Evolutionary conservation across 2,329 filamentous ascomycete genomes (phyloP).

Genomic region (Phaeomoniella chlamydospora): DNA sequence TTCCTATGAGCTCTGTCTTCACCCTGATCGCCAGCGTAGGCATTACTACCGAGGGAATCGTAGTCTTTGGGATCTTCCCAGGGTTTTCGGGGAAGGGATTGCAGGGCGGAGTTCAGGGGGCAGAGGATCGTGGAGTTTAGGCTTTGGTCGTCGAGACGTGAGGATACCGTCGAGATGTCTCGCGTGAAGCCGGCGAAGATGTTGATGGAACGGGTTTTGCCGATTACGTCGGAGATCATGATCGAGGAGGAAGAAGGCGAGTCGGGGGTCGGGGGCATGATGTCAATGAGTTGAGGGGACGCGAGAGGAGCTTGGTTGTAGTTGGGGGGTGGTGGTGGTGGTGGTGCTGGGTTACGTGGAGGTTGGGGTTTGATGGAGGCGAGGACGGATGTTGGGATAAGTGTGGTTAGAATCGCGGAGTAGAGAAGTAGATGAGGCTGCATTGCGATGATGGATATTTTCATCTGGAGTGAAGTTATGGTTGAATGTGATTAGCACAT

Average conservation of each 20-base stretch:
- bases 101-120: slow-evolving; percentile 71
- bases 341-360: not conserved
- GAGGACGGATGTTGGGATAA: not conserved
- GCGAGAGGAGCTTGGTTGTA: not conserved
- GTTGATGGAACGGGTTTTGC: slow-evolving; percentile 62
- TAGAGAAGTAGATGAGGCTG: not conserved
- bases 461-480: too few species aligned
- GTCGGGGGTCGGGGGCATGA: not conserved
- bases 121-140: slow-evolving; percentile 75
- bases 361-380: not conserved
- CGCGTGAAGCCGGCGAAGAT: slow-evolving; percentile 73
- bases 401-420: not conserved
- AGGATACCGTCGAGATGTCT: slow-evolving; percentile 54
- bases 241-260: slow-evolving; percentile 17
- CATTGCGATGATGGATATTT: not conserved
- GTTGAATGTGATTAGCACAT: too few species aligned
- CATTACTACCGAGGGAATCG: slow-evolving; percentile 44
- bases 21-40: slow-evolving; percentile 63
- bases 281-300: too few species aligned
- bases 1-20: slow-evolving; percentile 65
- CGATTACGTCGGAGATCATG: slow-evolving; percentile 72
- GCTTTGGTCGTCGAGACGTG: slow-evolving; percentile 50
- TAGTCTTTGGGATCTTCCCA: slow-evolving; percentile 68
- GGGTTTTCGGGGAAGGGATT: slow-evolving; percentile 65
- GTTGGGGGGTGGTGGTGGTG: not conserved